A percentile compares a stretch with the other conserved stretches of the same genome.
Conservation (phyloP, 371 early-diverging fungal species). For the Zopfochytrium polystomum region DNA sequence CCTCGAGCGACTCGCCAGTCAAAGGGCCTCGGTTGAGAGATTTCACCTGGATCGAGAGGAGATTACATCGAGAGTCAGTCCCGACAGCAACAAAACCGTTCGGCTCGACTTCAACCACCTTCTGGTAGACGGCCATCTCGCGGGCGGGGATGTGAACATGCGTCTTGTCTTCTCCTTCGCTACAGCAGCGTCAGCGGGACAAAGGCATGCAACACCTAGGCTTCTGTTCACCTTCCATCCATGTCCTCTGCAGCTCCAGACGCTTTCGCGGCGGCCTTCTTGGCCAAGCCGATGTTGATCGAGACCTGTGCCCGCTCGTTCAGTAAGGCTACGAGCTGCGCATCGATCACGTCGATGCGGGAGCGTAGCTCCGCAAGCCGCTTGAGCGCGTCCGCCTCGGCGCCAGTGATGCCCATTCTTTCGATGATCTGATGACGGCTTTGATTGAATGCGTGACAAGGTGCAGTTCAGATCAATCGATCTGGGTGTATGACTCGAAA, state of each 20-base stretch:
- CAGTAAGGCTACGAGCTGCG: constrained; percentile 68
- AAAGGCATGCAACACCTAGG: background rate
- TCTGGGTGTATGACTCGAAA: too few species aligned
- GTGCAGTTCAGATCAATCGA: too few species aligned
- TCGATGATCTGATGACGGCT: too few species aligned
- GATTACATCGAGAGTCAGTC: too few species aligned
- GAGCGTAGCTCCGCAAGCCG: constrained; percentile 50
- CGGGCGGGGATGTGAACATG: constrained; percentile 63
- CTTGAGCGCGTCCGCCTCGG: background rate
- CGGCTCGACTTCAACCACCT: too few species aligned
- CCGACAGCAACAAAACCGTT: too few species aligned
- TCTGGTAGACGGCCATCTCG: constrained; percentile 61
- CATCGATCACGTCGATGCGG: constrained; percentile 76
- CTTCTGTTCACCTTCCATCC: background rate
- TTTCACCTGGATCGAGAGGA: constrained; percentile 47
- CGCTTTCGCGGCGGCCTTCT: constrained; percentile 36
- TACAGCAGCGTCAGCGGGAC: background rate
- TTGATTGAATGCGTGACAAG: too few species aligned
- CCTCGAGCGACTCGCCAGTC: constrained; percentile 66
- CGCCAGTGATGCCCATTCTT: background rate
- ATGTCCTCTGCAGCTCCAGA: background rate
- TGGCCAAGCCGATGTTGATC: constrained; percentile 77
- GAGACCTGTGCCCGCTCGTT: constrained; percentile 85
- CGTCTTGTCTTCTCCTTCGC: background rate
- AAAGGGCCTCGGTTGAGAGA: constrained; percentile 78